These are phyloP conservation scores for Tricholoma terreum DNA, from an alignment of 768 basidiomycete species.

Conservation along the genomic window DNA sequence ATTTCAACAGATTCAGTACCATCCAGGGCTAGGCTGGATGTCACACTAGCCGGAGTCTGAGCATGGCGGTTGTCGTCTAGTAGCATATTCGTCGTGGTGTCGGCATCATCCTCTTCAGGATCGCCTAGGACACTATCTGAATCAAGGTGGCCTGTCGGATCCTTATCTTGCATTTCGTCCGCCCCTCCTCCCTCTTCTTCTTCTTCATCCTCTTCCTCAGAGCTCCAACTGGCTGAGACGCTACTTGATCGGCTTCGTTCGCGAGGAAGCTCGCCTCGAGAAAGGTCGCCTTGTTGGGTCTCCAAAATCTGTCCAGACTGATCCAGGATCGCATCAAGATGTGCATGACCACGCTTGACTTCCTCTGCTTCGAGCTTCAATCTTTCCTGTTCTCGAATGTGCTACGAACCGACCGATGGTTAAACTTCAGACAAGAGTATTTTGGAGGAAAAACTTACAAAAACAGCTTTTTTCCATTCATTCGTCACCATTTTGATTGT, in stretches of 20 bases:
- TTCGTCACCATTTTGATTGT: constrained; percentile 65
- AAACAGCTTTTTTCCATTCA: constrained; percentile 89
- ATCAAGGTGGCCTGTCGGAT: neutral
- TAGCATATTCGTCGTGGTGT: constrained; percentile 13
- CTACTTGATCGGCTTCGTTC: constrained; percentile 61
- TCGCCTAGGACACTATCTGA: constrained; percentile 3
- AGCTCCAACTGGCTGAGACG: constrained; percentile 32
- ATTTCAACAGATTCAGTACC: neutral
- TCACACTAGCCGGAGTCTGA: neutral
- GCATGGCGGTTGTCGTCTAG: constrained; percentile 4
- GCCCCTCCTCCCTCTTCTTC: constrained; percentile 15
- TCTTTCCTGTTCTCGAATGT: constrained; percentile 70
- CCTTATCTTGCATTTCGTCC: constrained; percentile 11
- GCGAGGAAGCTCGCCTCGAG: constrained; percentile 42
- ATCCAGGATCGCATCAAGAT: constrained; percentile 86
- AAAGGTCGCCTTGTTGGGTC: constrained; percentile 74
- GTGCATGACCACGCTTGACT: constrained; percentile 72
- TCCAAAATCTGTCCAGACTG: constrained; percentile 85
- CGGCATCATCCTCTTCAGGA: constrained; percentile 14
- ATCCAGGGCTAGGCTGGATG: constrained; percentile 1
- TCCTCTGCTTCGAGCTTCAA: constrained; percentile 72
- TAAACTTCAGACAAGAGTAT: constrained; percentile 1
- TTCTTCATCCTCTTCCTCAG: constrained; percentile 28
- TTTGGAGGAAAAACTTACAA: constrained; percentile 44
- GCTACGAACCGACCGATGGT: constrained; percentile 34